Base-by-base conservation (phyloP, 192 early-diverging fungal genomes). In the Entophlyctis helioformis region DNA sequence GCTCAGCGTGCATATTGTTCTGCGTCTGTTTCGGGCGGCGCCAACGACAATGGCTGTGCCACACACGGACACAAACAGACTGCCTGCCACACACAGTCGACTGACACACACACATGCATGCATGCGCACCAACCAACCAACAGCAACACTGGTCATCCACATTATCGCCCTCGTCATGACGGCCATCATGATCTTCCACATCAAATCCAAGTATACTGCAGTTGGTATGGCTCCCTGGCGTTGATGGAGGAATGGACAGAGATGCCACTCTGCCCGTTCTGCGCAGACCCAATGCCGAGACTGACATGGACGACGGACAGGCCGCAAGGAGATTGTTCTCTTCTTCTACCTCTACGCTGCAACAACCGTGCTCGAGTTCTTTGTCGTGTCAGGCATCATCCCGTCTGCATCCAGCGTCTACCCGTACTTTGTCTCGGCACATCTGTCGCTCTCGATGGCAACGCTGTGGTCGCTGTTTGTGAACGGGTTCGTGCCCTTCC, bases 301-400 rank as follows among this genome's bases (percentile, higher is more conserved):
- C 5, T 50, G 22, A 6, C 35, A 41, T 41, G 25, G 11, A 24
- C 31, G 7, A n/a, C n/a, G n/a, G 23, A 38, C 62, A 86, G 84
- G 91, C 37, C 90, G 95, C 47, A 91, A 91, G 69, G 96, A 96
- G 69, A 96, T 96, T 61, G 85, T 94, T 44, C 82, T 96, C 82
- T 92, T 96, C 63, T 98, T 96, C 64, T 98, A 96, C 61, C 63
- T 95, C 42, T 98, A 96, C 68, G 82, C 86, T 57, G 42, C 86
- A 26, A 77, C 82, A 49, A 83, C 76, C 32, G 60, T 92, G 36
- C 56, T 96, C 39, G 95, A 98, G 61, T 80, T 98, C 63, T 55
- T 96, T 16, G 76, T 89, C 42, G 77, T 93, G 42, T 85, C 88
- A 34, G 89, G 90, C 44, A 91, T 98, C 57, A 85, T 98, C 43